phyloP scores from a whole-genome alignment of 192 early-diverging fungal species.

The Thamnidium elegans region DNA sequence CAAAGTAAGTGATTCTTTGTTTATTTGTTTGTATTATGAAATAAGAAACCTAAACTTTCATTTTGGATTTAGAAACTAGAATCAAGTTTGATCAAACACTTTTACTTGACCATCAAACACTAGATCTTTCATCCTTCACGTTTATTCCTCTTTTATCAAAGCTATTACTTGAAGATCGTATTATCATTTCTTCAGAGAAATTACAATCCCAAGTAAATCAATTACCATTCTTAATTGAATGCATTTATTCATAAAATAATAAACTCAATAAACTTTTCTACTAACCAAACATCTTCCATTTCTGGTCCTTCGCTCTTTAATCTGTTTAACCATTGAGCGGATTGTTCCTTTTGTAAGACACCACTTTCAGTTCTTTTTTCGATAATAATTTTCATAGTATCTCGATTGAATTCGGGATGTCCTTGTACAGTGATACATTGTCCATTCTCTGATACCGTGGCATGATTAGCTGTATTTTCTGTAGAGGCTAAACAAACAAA shows the following conservation, averaged over 20 bases:
- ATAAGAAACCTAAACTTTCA: background rate
- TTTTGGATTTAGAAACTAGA: background rate
- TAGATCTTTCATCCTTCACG: background rate
- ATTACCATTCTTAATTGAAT: constrained; percentile 1
- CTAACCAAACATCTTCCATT: constrained; percentile 37
- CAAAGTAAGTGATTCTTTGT: constrained; percentile 38
- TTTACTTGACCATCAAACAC: background rate
- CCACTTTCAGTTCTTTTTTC: constrained; percentile 31
- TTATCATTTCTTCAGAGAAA: background rate
- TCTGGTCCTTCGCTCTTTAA: constrained; percentile 15
- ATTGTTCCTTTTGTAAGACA: constrained; percentile 33
- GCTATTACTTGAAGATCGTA: background rate
- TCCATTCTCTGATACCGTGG: constrained; percentile 53
- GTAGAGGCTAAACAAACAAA: constrained; percentile 60
- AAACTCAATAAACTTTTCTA: constrained; percentile 23
- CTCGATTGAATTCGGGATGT: constrained; percentile 65
- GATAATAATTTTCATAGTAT: constrained; percentile 40
- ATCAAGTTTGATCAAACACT: background rate
- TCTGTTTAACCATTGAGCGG: constrained; percentile 18
- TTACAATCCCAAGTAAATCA: background rate
- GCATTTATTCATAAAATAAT: background rate
- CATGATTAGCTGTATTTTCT: constrained; percentile 55
- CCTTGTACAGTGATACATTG: constrained; percentile 65
- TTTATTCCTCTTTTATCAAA: background rate
- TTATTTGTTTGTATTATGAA: background rate